Percentiles rank a stretch among this genome's conserved stretches.
Evolutionary conservation across 371 early-diverging fungal species (phyloP).

Genomic region (Mycotypha africana): DNA sequence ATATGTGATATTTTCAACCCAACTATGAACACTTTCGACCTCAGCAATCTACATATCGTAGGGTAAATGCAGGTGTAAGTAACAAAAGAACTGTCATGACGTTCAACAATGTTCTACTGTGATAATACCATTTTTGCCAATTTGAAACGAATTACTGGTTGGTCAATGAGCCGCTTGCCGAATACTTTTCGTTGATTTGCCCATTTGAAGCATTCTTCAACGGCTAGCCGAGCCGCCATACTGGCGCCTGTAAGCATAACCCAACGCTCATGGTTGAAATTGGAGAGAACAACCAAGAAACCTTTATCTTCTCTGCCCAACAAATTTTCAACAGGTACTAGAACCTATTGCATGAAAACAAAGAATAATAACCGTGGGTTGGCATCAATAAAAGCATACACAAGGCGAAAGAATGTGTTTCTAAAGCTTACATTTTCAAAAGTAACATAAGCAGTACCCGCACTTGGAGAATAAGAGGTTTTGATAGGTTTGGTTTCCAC

Average conservation of each 20-base stretch:
- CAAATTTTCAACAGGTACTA: conserved; percentile 68
- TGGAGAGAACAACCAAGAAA: conserved; percentile 51
- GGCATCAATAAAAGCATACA: no score
- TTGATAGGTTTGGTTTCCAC: conserved; percentile 56
- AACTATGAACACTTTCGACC: conserved; percentile 47
- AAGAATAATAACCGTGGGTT: no score
- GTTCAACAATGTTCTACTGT: no score
- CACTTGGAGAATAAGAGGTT: conserved; percentile 56
- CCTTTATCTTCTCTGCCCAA: conserved; percentile 69
- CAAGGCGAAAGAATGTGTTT: no score
- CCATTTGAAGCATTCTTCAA: conserved; percentile 43
- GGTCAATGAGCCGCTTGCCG: conserved; percentile 72
- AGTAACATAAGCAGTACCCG: conserved; percentile 52
- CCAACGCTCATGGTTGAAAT: conserved; percentile 56
- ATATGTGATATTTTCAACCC: conserved; percentile 53
- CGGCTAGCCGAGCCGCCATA: conserved; percentile 20
- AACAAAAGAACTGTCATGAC: no score
- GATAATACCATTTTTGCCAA: conserved; percentile 71
- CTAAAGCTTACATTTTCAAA: conserved; percentile 54
- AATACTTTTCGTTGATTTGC: conserved; percentile 63
- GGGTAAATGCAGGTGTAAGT: no score
- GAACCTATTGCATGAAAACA: conserved; percentile 50
- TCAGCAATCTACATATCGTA: no score
- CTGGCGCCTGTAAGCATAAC: conserved; percentile 22
- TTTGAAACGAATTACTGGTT: conserved; percentile 67